phyloP scores from a whole-genome alignment of 2,329 filamentous ascomycete species.

The Trichoderma sp. region DNA sequence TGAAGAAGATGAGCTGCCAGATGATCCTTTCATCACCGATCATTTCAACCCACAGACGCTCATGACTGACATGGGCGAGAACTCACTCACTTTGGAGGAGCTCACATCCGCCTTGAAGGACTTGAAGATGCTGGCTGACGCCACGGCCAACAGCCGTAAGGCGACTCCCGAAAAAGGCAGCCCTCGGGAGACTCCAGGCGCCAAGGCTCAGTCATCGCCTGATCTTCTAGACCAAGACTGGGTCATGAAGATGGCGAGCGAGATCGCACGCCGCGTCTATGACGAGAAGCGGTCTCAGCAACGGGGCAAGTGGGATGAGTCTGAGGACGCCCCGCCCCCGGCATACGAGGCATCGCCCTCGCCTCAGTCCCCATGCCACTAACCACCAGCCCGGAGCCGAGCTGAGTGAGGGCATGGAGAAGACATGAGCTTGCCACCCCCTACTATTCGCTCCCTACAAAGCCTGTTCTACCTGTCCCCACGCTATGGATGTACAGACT shows the following conservation, averaged over 20 bases:
- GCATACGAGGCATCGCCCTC: slow-evolving; percentile 56
- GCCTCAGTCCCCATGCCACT: slow-evolving; percentile 34
- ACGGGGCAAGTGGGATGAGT: slow-evolving; percentile 44
- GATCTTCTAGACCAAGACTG: slow-evolving; percentile 76
- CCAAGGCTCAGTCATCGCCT: slow-evolving; percentile 35
- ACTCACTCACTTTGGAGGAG: slow-evolving; percentile 26
- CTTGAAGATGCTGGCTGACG: slow-evolving; percentile 23
- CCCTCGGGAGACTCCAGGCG: slow-evolving; percentile 27
- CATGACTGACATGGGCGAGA: slow-evolving; percentile 25
- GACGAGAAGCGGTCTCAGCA: slow-evolving; percentile 68
- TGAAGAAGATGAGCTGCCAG: slow-evolving; percentile 57
- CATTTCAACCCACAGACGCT: slow-evolving; percentile 31
- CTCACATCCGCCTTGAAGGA: slow-evolving; percentile 26
- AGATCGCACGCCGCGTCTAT: slow-evolving; percentile 83
- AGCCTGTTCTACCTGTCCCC: neutral
- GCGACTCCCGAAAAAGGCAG: slow-evolving; percentile 13
- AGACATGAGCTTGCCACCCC: slow-evolving; percentile 21
- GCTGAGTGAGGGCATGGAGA: neutral
- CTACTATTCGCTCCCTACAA: slow-evolving; percentile 13
- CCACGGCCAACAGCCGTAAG: slow-evolving; percentile 8
- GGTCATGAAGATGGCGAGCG: slow-evolving; percentile 90
- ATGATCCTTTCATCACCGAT: slow-evolving; percentile 28
- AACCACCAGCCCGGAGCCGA: slow-evolving; percentile 9
- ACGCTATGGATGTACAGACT: neutral
- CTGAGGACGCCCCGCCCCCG: slow-evolving; percentile 58